A percentile compares a stretch with the other conserved stretches of the same genome.
phyloP scores from a whole-genome alignment of 192 early-diverging fungal genomes.

The Umbelopsis sp. region DNA sequence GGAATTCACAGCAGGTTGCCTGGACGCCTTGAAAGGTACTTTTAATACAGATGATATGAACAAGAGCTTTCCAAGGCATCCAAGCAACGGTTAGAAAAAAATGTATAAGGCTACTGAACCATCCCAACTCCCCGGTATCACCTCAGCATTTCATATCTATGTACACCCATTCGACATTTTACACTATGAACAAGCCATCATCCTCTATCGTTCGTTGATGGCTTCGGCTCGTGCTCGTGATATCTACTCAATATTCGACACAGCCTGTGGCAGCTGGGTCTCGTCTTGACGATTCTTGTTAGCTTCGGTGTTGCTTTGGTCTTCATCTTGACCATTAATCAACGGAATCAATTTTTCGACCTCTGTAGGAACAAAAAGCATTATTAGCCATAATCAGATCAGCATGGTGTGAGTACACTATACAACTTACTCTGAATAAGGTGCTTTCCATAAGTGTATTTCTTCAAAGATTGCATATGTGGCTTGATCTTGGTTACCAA shows the following conservation, averaged over 20 bases:
- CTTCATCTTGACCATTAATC: constrained; percentile 19
- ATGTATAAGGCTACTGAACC: constrained; percentile 8
- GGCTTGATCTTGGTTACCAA: constrained; percentile 92
- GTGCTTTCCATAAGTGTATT: constrained; percentile 99
- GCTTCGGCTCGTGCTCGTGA: constrained; percentile 12
- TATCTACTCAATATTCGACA: constrained; percentile 8
- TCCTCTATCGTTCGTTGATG: constrained; percentile 1
- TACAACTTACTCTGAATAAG: constrained; percentile 69
- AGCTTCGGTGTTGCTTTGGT: constrained; percentile 9
- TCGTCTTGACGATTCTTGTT: constrained; percentile 14
- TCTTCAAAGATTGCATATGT: constrained; percentile 88
- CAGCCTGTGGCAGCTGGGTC: neutral
- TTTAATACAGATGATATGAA: constrained; percentile 17
- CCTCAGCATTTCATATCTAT: constrained; percentile 14
- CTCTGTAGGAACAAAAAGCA: constrained; percentile 17
- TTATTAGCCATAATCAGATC: neutral
- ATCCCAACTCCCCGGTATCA: constrained; percentile 7
- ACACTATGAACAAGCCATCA: constrained; percentile 19
- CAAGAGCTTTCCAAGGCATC: constrained; percentile 12
- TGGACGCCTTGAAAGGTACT: constrained; percentile 8
- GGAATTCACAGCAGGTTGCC: constrained; percentile 8
- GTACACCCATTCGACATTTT: constrained; percentile 21
- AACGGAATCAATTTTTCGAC: constrained; percentile 35
- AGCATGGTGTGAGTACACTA: neutral
- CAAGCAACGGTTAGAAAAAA: constrained; percentile 10